Conservation (phyloP, 805 yeast species). For the Saccharomycopsis fodiens region DNA sequence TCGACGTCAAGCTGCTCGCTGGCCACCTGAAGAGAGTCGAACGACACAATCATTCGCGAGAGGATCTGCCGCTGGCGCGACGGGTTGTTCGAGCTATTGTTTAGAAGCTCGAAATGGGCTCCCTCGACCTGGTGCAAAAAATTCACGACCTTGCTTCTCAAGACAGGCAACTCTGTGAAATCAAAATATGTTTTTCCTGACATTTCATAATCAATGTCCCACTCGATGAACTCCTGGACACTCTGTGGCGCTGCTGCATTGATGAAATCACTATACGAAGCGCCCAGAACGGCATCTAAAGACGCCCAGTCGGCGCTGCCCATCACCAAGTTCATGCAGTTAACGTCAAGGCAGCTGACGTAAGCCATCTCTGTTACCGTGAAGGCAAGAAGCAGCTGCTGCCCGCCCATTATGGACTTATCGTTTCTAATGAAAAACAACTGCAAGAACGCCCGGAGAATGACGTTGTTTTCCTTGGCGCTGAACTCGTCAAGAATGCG, state of each 20-base stretch:
- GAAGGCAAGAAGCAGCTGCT: slow-evolving; percentile 27
- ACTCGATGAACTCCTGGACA: neutral
- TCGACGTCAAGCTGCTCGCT: slow-evolving; percentile 58
- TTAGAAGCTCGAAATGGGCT: slow-evolving; percentile 37
- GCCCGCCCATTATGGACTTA: slow-evolving; percentile 47
- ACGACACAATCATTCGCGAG: slow-evolving; percentile 43
- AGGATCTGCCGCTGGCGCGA: slow-evolving; percentile 77
- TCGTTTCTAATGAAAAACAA: slow-evolving; percentile 57
- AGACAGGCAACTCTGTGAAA: neutral
- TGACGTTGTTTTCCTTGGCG: slow-evolving; percentile 26
- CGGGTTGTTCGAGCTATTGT: slow-evolving; percentile 53
- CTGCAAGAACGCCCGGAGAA: slow-evolving; percentile 60
- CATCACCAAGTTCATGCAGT: slow-evolving; percentile 23
- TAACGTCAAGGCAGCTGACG: slow-evolving; percentile 33
- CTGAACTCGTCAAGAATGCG: neutral
- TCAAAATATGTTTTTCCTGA: neutral
- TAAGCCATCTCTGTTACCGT: slow-evolving; percentile 34
- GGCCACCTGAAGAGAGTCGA: slow-evolving; percentile 79
- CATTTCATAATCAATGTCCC: neutral
- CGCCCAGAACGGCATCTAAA: neutral
- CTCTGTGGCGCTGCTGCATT: neutral
- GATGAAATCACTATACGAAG: too few species aligned
- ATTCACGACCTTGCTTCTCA: neutral
- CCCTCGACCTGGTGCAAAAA: slow-evolving; percentile 11
- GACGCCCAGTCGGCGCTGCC: neutral